Evolutionary conservation across 2,329 filamentous ascomycete genomes (phyloP), one percentile per base, ranked within the genome.

Genomic region (Sporothrix globosa): DNA sequence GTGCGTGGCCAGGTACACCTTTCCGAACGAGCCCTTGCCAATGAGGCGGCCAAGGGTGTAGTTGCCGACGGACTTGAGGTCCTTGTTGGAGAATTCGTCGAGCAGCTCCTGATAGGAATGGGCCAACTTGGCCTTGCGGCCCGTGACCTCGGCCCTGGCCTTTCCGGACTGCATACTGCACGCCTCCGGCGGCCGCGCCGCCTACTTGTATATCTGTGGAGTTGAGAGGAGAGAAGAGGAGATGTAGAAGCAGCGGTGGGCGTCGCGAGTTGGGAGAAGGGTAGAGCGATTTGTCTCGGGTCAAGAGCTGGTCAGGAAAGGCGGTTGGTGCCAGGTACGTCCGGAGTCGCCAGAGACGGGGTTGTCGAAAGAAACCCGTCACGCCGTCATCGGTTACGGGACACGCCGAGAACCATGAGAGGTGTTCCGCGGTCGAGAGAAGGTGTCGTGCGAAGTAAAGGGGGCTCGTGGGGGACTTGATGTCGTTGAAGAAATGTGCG

Each of bases 11-110:
- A 99, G 86, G 80, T 99, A 99, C 77, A 99, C 96, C 82, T 97
- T 98, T 77, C 96, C 96, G 81, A 99, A 99, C 74, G 94, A 97
- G 71, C 96, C 96, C 79, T 98, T 99, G 75, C 96, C 96, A 78
- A 99, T 97, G 71, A 99, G 85, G 72, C 90, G 90, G 60, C 96
- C 96, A 70, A 99, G 87, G 48, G 90, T 90, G 81, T 99, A 99
- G 83, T 97, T 98, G 75, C 96, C 96, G 72, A 99, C 96, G 69
- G 90, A 92, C 77, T 91, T 91, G 75, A 99, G 88, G 74, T 99
- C 95, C 79, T 91, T 91, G 76, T 92, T 93, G 72, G 92, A 91
- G 83, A 99, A 99, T 82, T 98, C 95, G 93, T 96, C 91, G 77
- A 99, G 88, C 77, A 99, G 88, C 83, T 97, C 92, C 84, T 97